phyloP scores from a whole-genome alignment of 345 rosid genomes.

The thale cress (Arabidopsis thaliana) region DNA sequence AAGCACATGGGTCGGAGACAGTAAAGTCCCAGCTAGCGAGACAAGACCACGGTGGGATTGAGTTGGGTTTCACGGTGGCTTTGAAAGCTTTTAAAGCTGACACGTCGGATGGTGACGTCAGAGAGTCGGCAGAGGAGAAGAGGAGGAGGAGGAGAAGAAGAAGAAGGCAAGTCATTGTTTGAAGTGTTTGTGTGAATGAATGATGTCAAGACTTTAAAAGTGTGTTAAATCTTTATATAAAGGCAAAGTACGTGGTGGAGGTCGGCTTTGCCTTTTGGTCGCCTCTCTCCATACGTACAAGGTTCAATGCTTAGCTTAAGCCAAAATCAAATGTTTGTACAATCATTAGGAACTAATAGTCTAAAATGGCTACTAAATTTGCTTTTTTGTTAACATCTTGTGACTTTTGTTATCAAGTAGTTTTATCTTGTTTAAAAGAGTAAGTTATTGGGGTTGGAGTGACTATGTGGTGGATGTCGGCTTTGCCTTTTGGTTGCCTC shows the following conservation, averaged over 20 bases:
- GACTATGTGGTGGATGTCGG: conserved; percentile 22
- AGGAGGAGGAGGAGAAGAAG: background rate
- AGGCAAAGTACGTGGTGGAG: conserved; percentile 40
- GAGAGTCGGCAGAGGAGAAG: conserved; percentile 33
- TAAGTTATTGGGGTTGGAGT: too few species aligned
- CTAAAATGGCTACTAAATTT: background rate
- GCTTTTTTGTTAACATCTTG: too few species aligned
- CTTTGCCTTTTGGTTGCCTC: conserved; percentile 35
- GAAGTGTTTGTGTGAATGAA: conserved; percentile 32
- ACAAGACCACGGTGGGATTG: conserved; percentile 68
- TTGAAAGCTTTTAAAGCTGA: conserved; percentile 68
- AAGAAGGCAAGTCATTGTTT: conserved; percentile 29
- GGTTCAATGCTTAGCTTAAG: conserved; percentile 14
- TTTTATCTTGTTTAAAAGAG: too few species aligned
- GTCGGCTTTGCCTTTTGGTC: conserved; percentile 38
- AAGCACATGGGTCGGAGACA: conserved; percentile 63
- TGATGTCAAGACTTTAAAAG: conserved; percentile 34
- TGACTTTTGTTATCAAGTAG: too few species aligned
- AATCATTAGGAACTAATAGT: background rate
- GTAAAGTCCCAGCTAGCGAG: conserved; percentile 75
- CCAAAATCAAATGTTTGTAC: background rate
- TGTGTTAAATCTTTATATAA: conserved; percentile 32
- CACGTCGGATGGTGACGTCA: conserved; percentile 58
- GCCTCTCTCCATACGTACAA: conserved; percentile 14
- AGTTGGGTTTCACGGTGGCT: conserved; percentile 56